A percentile compares a stretch with the other conserved stretches of the same genome.
phyloP scores from a whole-genome alignment of 2,329 filamentous ascomycete genomes.

The Fusarium armeniacum region DNA sequence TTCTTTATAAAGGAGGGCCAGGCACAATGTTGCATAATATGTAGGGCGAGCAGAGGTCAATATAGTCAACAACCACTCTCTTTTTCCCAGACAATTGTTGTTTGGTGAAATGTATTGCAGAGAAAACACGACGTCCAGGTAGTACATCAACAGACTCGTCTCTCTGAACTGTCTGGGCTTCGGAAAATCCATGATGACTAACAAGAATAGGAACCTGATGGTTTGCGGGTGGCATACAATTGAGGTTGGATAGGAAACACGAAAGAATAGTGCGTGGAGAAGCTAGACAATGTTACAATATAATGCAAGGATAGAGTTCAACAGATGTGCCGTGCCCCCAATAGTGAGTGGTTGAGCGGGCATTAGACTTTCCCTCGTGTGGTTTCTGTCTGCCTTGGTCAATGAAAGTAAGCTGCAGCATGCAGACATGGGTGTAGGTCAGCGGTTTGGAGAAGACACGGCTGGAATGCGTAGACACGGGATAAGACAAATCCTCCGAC shows the following conservation, averaged over 20 bases:
- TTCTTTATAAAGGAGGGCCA: neutral
- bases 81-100: neutral
- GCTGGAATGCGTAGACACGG: neutral
- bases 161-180: neutral
- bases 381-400: neutral
- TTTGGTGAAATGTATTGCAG: neutral
- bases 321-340: neutral
- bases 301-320: neutral
- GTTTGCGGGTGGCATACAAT: neutral
- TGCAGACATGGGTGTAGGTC: neutral
- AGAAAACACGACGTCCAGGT: neutral
- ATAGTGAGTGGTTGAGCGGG: too few relatives aligned
- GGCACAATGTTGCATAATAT: neutral
- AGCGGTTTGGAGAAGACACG: too few relatives aligned
- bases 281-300: neutral
- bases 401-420: too few relatives aligned
- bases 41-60: conserved; percentile 1
- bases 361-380: neutral
- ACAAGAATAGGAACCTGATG: neutral
- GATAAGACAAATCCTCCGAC: neutral
- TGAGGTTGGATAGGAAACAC: neutral
- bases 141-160: conserved; percentile 3
- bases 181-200: neutral
- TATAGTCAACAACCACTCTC: conserved; percentile 2
- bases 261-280: neutral